A percentile compares a stretch with the other conserved stretches of the same genome.
Conservation (phyloP, 1,139 yeast species). For the Geotrichum klebahnii region DNA sequence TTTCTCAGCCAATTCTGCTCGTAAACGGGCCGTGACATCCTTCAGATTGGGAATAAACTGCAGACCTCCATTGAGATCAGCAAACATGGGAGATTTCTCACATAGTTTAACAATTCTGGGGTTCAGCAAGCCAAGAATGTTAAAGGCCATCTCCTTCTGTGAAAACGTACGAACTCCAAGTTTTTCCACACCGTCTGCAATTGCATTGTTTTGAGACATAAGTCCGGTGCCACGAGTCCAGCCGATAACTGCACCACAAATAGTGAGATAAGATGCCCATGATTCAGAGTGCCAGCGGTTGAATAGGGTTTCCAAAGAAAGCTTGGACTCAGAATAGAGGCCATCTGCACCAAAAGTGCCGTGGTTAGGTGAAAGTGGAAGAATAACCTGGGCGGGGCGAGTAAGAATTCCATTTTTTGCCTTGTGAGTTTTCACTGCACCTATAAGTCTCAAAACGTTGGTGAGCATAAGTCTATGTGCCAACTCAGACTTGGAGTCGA, state of each 20-base stretch:
- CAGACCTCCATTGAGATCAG: constrained; percentile 97
- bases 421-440: constrained; percentile 83
- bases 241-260: constrained; percentile 97
- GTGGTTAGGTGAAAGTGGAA: constrained; percentile 96
- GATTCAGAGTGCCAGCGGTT: constrained; percentile 98
- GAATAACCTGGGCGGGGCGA: constrained; percentile 95
- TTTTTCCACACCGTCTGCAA: constrained; percentile 95
- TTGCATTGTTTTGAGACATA: constrained; percentile 93
- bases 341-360: constrained; percentile 99
- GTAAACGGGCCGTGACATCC: constrained; percentile 75
- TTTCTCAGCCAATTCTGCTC: constrained; percentile 75
- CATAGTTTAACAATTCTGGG: constrained; percentile 81
- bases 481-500: constrained; percentile 91
- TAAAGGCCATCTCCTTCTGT: constrained; percentile 99
- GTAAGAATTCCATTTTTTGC: constrained; percentile 55
- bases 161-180: constrained; percentile 96
- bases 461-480: constrained; percentile 99
- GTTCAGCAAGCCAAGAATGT: constrained; percentile 86
- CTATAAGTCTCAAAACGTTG: constrained; percentile 85
- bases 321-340: constrained; percentile 93
- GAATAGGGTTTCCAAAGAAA: constrained; percentile 90
- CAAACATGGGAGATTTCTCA: constrained; percentile 92
- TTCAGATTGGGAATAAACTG: constrained; percentile 89
- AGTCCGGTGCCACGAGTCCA: constrained; percentile 99
- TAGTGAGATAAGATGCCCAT: constrained; percentile 89